A percentile compares a stretch with the other conserved stretches of the same genome.
Conservation (phyloP, 1,284 basidiomycete genomes). For the Porodaedalea pini region DNA sequence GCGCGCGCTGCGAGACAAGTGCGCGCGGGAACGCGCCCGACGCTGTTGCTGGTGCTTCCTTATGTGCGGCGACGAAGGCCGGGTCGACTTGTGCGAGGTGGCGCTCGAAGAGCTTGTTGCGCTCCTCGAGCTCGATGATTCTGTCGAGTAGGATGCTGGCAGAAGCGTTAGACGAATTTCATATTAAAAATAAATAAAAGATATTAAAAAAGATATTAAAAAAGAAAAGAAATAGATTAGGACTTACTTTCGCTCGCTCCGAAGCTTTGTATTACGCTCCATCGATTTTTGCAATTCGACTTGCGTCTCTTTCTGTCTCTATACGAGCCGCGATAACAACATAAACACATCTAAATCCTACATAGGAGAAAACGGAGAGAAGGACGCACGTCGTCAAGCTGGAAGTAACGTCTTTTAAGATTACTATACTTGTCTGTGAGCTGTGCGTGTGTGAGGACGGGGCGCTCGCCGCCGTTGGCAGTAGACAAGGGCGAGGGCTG, state of each 20-base stretch:
- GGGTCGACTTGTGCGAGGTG: constrained; percentile 25
- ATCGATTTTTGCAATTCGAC: constrained; percentile 51
- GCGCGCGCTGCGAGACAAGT: constrained; percentile 36
- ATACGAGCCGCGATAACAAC: constrained; percentile 23
- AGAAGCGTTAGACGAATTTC: constrained; percentile 14
- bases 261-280: constrained; percentile 55
- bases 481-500: constrained; percentile 4
- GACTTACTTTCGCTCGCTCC: constrained; percentile 57
- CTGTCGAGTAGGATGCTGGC: constrained; percentile 52
- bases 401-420: constrained; percentile 58
- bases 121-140: constrained; percentile 54
- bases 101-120: constrained; percentile 26
- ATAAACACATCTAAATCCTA: background rate
- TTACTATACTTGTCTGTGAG: constrained; percentile 57
- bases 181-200: constrained; percentile 2
- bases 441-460: constrained; percentile 33
- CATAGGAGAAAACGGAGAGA: constrained; percentile 16
- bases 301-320: constrained; percentile 56
- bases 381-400: constrained; percentile 60
- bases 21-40: constrained; percentile 48
- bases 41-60: constrained; percentile 25
- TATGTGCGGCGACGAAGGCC: constrained; percentile 20
- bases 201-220: background rate
- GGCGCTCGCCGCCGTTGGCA: constrained; percentile 31
- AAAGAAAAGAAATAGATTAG: constrained; percentile 12